phyloP scores from a whole-genome alignment of 768 basidiomycete species.

The Kwoniella shandongensis region DNA sequence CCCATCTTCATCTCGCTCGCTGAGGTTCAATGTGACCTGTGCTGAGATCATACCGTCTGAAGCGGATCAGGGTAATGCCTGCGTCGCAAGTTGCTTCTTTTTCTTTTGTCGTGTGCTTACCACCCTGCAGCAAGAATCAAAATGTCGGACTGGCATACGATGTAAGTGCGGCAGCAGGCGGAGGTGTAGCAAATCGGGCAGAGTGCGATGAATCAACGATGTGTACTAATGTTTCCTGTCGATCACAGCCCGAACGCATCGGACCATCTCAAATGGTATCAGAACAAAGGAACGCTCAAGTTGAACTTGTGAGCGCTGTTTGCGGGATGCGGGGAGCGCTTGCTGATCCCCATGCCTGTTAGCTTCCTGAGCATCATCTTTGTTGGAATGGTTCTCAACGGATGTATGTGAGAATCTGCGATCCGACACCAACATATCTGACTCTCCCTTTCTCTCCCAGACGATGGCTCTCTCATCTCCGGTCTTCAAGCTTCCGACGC shows the following conservation, averaged over 20 bases:
- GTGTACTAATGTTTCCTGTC: slow-evolving; percentile 1
- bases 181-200: neutral
- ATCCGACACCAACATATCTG: too few relatives aligned
- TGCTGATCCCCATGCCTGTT: slow-evolving; percentile 1
- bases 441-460: slow-evolving; percentile 17
- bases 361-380: slow-evolving; percentile 54
- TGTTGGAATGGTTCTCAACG: slow-evolving; percentile 54
- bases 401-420: slow-evolving; percentile 46
- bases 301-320: slow-evolving; percentile 54
- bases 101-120: slow-evolving; percentile 34
- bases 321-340: too few relatives aligned
- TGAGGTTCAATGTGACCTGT: slow-evolving; percentile 9
- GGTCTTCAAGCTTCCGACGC: slow-evolving; percentile 52
- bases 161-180: slow-evolving; percentile 27
- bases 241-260: slow-evolving; percentile 52
- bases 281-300: slow-evolving; percentile 53
- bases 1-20: too few relatives aligned
- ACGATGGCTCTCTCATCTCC: slow-evolving; percentile 52
- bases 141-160: slow-evolving; percentile 37
- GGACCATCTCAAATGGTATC: slow-evolving; percentile 49
- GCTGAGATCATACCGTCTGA: slow-evolving; percentile 56
- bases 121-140: neutral
- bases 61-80: slow-evolving; percentile 55
- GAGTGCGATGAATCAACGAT: neutral
- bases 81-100: slow-evolving; percentile 53